Evolutionary conservation across 2,329 filamentous ascomycete genomes (phyloP).

Genomic region (Ophiostoma sp.): DNA sequence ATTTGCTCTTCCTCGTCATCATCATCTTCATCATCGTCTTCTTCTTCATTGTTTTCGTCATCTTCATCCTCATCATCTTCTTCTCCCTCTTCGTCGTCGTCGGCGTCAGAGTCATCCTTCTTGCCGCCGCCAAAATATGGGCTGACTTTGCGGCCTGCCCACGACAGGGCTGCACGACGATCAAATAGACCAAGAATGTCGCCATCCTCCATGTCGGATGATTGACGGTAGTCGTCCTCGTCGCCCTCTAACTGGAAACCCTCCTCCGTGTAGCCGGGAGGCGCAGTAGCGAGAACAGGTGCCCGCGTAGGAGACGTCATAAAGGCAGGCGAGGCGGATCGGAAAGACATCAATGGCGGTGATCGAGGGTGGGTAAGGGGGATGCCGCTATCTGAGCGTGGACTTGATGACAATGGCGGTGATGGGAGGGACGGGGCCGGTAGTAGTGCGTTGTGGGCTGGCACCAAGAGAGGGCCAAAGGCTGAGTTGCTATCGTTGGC

Average conservation of each 20-base stretch:
- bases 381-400: slow-evolving; percentile 10
- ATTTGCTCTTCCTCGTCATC: slow-evolving; percentile 49
- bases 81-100: slow-evolving; percentile 49
- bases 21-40: slow-evolving; percentile 48
- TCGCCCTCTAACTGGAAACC: slow-evolving; percentile 38
- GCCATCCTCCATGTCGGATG: slow-evolving; percentile 40
- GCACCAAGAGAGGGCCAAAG: background rate
- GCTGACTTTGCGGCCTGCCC: slow-evolving; percentile 41
- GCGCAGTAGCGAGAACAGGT: slow-evolving; percentile 25
- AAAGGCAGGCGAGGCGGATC: slow-evolving; percentile 42
- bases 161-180: slow-evolving; percentile 37
- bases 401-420: background rate
- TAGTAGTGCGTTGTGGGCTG: background rate
- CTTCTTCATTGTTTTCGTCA: slow-evolving; percentile 49
- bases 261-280: slow-evolving; percentile 26
- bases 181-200: slow-evolving; percentile 60
- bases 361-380: slow-evolving; percentile 5
- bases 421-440: slow-evolving; percentile 10
- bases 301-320: slow-evolving; percentile 23
- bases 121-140: slow-evolving; percentile 46
- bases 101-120: slow-evolving; percentile 46
- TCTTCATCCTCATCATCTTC: slow-evolving; percentile 48
- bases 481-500: background rate
- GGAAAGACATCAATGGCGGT: slow-evolving; percentile 39
- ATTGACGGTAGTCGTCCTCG: slow-evolving; percentile 41